Evolutionary conservation across 345 rosid genomes (phyloP).

Genomic region (Acer saccharum): DNA sequence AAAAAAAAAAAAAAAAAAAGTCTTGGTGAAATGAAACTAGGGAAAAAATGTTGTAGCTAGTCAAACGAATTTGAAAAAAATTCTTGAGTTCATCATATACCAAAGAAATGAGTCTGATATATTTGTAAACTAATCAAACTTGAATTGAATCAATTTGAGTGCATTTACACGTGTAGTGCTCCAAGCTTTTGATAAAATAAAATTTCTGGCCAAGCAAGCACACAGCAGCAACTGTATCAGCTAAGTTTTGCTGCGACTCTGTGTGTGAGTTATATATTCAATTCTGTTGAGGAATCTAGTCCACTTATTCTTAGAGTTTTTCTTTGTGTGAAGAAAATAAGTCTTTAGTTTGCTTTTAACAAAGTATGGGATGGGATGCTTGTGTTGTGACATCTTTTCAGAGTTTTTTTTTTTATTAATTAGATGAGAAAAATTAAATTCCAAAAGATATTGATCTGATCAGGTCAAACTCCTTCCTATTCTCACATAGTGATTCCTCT

Average conservation of each 20-base stretch:
- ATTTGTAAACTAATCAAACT: constrained; percentile 5
- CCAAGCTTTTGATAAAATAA: neutral
- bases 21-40: neutral
- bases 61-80: neutral
- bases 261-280: neutral
- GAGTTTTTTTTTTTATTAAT: constrained; percentile 19
- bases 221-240: neutral
- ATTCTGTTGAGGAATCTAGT: constrained; percentile 43
- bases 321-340: constrained; percentile 8
- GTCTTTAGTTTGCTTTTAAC: constrained; percentile 34
- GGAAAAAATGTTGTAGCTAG: neutral
- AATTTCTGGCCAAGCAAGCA: constrained; percentile 1
- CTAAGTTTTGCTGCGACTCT: neutral
- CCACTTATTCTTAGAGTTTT: constrained; percentile 30
- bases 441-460: constrained; percentile 32
- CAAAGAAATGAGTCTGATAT: neutral
- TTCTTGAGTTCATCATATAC: neutral
- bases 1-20: neutral
- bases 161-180: constrained; percentile 23
- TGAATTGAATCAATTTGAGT: constrained; percentile 17
- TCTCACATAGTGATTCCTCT: constrained; percentile 35
- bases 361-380: constrained; percentile 38
- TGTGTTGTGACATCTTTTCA: constrained; percentile 42
- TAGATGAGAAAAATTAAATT: constrained; percentile 27
- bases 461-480: constrained; percentile 45